Evolutionary conservation across 306 rosid genomes (phyloP).

Genomic region (Lupinus albus): DNA sequence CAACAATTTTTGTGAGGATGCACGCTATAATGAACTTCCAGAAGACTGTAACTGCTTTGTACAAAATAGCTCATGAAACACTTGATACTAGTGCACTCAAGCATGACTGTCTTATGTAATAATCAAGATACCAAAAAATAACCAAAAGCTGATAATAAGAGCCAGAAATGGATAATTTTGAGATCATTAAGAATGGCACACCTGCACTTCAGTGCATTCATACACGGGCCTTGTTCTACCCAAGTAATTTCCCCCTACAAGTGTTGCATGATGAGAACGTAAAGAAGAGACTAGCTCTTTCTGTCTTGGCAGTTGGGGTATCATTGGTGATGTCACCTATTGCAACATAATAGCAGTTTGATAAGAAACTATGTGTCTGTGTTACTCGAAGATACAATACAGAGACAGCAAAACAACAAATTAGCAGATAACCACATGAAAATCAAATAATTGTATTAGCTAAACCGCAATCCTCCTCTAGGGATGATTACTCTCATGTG

Average conservation of each 20-base stretch:
- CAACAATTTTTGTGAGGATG: conserved; percentile 22
- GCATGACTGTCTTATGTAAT: conserved; percentile 14
- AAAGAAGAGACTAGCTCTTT: conserved; percentile 69
- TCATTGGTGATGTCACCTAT: conserved; percentile 80
- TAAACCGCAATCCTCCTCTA: conserved; percentile 1
- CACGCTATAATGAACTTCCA: conserved; percentile 29
- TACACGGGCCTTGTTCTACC: conserved; percentile 85
- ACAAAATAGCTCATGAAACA: conserved; percentile 14
- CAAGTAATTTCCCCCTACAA: conserved; percentile 93
- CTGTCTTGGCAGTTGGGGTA: conserved; percentile 82
- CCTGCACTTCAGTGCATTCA: conserved; percentile 94
- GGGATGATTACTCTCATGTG: conserved; percentile 21
- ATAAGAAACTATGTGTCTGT: conserved; percentile 29
- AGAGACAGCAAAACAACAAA: neutral
- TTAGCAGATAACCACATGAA: conserved; percentile 21
- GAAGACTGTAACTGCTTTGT: conserved; percentile 7
- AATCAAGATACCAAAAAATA: conserved; percentile 6
- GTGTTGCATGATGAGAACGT: conserved; percentile 81
- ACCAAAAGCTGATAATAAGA: neutral
- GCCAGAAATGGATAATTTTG: neutral
- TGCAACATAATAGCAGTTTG: conserved; percentile 40
- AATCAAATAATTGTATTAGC: conserved; percentile 5
- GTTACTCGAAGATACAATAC: conserved; percentile 3
- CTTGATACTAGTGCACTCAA: conserved; percentile 19
- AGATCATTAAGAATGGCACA: conserved; percentile 43